Conservation (phyloP, 1,284 basidiomycete species). For the Fistulina hepatica region DNA sequence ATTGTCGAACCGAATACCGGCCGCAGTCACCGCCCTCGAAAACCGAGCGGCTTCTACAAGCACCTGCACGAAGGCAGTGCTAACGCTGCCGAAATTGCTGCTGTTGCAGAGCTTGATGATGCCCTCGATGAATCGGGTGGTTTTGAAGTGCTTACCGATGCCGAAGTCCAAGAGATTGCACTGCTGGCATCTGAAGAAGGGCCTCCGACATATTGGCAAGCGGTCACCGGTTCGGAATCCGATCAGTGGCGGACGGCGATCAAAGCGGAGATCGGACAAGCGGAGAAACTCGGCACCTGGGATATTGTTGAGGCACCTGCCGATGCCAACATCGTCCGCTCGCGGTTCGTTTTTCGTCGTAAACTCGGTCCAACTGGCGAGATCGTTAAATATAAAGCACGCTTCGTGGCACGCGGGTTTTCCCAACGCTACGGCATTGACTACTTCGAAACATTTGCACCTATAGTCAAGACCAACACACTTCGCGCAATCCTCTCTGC, state of each 20-base stretch:
- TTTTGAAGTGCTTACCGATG: no score
- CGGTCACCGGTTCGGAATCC: constrained; percentile 8
- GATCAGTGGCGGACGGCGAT: constrained; percentile 23
- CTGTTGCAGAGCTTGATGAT: no score
- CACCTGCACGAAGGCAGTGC: no score
- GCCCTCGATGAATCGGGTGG: no score
- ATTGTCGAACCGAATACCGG: constrained; percentile 3
- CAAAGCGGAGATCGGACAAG: constrained; percentile 18
- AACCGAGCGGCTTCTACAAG: neutral
- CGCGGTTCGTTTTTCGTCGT: constrained; percentile 20
- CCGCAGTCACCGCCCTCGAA: neutral
- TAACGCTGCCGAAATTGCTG: no score
- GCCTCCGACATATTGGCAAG: neutral
- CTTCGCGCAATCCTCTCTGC: constrained; percentile 12
- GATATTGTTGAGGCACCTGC: constrained; percentile 13
- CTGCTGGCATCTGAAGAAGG: neutral
- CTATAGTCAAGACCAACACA: constrained; percentile 10
- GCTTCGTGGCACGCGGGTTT: constrained; percentile 15
- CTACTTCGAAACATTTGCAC: constrained; percentile 15
- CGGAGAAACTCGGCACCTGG: constrained; percentile 17
- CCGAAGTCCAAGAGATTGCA: no score
- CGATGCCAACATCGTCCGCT: constrained; percentile 13
- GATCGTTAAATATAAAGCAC: constrained; percentile 15
- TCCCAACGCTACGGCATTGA: constrained; percentile 19
- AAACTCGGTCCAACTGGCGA: constrained; percentile 19